Base-by-base conservation (phyloP, 768 basidiomycete species). In the Trametes maxima region DNA sequence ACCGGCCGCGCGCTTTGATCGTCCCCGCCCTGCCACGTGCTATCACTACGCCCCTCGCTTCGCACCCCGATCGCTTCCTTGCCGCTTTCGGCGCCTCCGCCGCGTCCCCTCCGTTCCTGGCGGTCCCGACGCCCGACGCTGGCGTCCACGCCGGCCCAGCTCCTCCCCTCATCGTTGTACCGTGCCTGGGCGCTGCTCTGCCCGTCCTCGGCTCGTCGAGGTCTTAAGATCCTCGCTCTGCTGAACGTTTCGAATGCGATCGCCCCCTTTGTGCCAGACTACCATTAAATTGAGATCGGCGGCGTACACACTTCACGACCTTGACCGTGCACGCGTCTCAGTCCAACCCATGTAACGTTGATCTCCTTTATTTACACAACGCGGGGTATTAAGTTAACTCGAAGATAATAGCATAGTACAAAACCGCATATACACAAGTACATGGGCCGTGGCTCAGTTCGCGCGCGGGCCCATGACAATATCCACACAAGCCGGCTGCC, bases 1-100 rank as follows among this genome's bases (percentile, higher is more conserved):
- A 14, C 21, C 45, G 36, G n/a, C 14, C n/a, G 8, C 35, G n/a
- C 16, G 5, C 11, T 28, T 33, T 39, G 39, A 22, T 33, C 56
- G 33, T 44, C 48, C 48, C 40, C 39, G 47, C 48, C n/a, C 5
- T 22, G 57, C 57, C 57, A 58, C 57, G 57, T 58, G 57, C 57
- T 58, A 58, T 5, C 48, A 42, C 48, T 50, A 22, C 57, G 24
- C 48, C 47, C 8, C 35, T n/a, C n/a, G n/a, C n/a, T n/a, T n/a
- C n/a, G n/a, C n/a, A n/a, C 6, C 36, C 47, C 42, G 54, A 47
- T 37, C 48, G 22, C 42, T 21, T 19, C 37, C 17, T 25, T 40
- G 48, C 57, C 57, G 48, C 45, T 47, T 56, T 45, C 36, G 45
- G 36, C 11, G 19, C 28, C 19, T 24, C 54, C 43, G 54, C 47